Percentiles rank a stretch among this genome's conserved stretches.
Evolutionary conservation across 129 eudicot genomes (phyloP).

Genomic region (Flaveria bidentis): DNA sequence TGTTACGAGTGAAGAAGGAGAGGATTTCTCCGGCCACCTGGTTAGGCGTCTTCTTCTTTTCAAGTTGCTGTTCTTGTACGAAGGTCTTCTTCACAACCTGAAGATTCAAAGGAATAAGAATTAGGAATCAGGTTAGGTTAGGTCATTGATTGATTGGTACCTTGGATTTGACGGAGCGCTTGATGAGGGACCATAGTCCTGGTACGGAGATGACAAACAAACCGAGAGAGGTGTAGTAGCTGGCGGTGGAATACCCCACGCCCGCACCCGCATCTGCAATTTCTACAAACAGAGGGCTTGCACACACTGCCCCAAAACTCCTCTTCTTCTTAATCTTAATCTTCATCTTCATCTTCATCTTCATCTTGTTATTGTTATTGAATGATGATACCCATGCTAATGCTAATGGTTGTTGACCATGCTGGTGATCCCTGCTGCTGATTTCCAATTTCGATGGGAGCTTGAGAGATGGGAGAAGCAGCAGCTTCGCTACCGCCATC

Average conservation of each 20-base stretch:
- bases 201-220: conserved; percentile 91
- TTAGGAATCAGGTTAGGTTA: not conserved
- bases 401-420: conserved; percentile 5
- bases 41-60: conserved; percentile 59
- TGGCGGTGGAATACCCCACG: conserved; percentile 72
- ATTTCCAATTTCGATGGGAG: conserved; percentile 33
- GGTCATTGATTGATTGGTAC: conserved; percentile 28
- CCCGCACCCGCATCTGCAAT: conserved; percentile 54
- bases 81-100: conserved; percentile 89
- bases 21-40: conserved; percentile 82
- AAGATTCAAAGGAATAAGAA: not conserved
- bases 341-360: too few species aligned
- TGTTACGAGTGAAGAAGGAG: conserved; percentile 91
- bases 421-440: conserved; percentile 19
- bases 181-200: conserved; percentile 96
- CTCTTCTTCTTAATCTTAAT: too few species aligned
- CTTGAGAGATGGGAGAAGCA: conserved; percentile 34
- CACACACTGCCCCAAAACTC: too few species aligned
- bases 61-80: conserved; percentile 37
- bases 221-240: conserved; percentile 92
- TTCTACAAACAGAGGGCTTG: conserved; percentile 25
- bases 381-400: conserved; percentile 9
- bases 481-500: conserved; percentile 47
- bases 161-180: conserved; percentile 96
- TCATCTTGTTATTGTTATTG: conserved; percentile 2